phyloP scores from a whole-genome alignment of 352 stramenopile genomes.

The Blastocystis hominis region DNA sequence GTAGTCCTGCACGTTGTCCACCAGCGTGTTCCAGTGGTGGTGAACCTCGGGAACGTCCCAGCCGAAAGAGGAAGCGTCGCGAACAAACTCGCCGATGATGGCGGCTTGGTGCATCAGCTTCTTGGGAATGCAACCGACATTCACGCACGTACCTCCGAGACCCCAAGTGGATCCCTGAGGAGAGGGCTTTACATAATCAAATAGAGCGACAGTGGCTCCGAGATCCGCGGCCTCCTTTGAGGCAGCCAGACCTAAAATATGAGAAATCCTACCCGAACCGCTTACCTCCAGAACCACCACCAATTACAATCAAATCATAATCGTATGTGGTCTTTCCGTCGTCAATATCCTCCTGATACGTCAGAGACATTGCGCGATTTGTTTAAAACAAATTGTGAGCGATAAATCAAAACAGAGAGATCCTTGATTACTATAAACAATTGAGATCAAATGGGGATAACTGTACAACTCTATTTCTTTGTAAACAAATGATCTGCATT shows the following conservation, averaged over 20 bases:
- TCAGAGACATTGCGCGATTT: background rate
- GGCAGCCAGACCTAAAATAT: conserved; percentile 73
- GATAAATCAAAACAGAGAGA: background rate
- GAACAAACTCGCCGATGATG: conserved; percentile 75
- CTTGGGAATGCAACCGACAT: conserved; percentile 97
- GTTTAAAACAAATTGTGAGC: background rate
- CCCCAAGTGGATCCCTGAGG: conserved; percentile 77
- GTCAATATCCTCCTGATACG: conserved; percentile 6
- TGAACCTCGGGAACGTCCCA: conserved; percentile 65
- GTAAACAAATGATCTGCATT: background rate
- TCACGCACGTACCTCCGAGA: conserved; percentile 90
- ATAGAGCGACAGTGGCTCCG: conserved; percentile 82
- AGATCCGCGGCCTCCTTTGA: conserved; percentile 83
- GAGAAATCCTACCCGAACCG: background rate
- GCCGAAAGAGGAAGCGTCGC: conserved; percentile 76
- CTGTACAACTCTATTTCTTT: background rate
- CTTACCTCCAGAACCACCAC: background rate
- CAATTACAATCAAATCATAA: conserved; percentile 19
- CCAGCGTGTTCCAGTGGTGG: conserved; percentile 80
- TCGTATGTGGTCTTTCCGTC: background rate
- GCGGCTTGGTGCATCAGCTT: conserved; percentile 95
- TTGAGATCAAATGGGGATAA: background rate
- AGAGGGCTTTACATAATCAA: conserved; percentile 87
- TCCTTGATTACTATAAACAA: background rate
- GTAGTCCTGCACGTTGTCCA: conserved; percentile 86